Conservation (phyloP, 1,139 yeast genomes). For the Saccharomycopsis hybrid region DNA sequence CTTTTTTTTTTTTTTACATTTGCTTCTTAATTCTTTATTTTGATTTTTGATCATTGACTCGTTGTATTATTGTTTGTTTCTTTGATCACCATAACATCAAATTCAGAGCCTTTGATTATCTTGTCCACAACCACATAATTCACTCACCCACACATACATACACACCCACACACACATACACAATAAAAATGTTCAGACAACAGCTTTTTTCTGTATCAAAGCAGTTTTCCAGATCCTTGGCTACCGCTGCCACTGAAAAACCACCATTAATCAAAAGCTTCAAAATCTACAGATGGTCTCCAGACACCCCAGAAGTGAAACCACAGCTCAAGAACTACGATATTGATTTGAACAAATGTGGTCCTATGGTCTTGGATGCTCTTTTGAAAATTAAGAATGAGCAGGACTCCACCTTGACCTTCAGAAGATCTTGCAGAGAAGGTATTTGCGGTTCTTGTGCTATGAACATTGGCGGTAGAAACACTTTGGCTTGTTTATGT, state of each 20-base stretch:
- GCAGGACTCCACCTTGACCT: conserved; percentile 90
- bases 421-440: conserved; percentile 98
- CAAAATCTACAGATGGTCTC: conserved; percentile 97
- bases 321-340: conserved; percentile 81
- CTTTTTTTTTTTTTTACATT: too few species aligned
- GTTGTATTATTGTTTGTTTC: too few species aligned
- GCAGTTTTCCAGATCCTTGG: conserved; percentile 18
- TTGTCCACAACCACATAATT: too few species aligned
- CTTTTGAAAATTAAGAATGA: conserved; percentile 90
- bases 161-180: too few species aligned
- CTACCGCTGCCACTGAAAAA: conserved; percentile 28
- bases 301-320: conserved; percentile 91
- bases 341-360: conserved; percentile 83
- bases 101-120: too few species aligned
- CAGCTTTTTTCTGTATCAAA: neutral
- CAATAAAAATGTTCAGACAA: too few species aligned
- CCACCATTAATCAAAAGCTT: conserved; percentile 68
- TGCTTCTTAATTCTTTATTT: too few species aligned
- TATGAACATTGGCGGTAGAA: conserved; percentile 97
- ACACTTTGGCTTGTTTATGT: conserved; percentile 95
- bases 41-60: too few species aligned
- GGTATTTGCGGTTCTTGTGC: conserved; percentile 99
- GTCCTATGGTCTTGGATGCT: conserved; percentile 98
- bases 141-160: too few species aligned
- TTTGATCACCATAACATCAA: too few species aligned